These are phyloP conservation scores for Globisporangium rhizosaccharum DNA, from an alignment of 352 stramenopile genomes.

Conservation along the genomic window DNA sequence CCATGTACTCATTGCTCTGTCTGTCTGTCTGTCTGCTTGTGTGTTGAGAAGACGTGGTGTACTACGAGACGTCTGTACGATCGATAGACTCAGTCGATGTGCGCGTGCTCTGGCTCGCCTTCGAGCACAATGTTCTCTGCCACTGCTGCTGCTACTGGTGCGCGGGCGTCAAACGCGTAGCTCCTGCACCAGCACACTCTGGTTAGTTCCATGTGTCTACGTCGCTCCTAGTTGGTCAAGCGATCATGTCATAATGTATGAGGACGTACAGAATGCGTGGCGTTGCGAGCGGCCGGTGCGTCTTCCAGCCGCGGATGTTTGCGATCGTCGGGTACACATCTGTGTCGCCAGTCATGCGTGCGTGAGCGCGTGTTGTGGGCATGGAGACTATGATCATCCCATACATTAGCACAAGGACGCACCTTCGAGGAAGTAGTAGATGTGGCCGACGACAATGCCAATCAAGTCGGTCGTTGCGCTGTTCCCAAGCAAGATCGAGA, in stretches of 20 bases:
- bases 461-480: constrained; percentile 96
- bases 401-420: background rate
- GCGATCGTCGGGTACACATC: constrained; percentile 98
- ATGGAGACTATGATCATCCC: background rate
- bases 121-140: constrained; percentile 36
- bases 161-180: constrained; percentile 58
- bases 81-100: constrained; percentile 40
- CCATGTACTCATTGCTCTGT: too few species aligned
- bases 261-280: constrained; percentile 87
- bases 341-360: constrained; percentile 11
- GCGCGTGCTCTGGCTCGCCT: constrained; percentile 27
- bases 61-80: too few species aligned
- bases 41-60: too few species aligned
- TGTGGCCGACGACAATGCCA: constrained; percentile 98
- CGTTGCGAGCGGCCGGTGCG: constrained; percentile 87
- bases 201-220: background rate
- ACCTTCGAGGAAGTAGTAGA: constrained; percentile 99
- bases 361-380: background rate
- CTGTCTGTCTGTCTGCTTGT: too few species aligned
- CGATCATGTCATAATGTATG: background rate
- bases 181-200: constrained; percentile 20
- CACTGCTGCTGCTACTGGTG: constrained; percentile 37
- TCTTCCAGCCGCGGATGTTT: constrained; percentile 93
- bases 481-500: constrained; percentile 95
- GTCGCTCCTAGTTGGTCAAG: background rate